Conservation (phyloP, 1,284 basidiomycete genomes). For the Cutaneotrichosporon dermatis region DNA sequence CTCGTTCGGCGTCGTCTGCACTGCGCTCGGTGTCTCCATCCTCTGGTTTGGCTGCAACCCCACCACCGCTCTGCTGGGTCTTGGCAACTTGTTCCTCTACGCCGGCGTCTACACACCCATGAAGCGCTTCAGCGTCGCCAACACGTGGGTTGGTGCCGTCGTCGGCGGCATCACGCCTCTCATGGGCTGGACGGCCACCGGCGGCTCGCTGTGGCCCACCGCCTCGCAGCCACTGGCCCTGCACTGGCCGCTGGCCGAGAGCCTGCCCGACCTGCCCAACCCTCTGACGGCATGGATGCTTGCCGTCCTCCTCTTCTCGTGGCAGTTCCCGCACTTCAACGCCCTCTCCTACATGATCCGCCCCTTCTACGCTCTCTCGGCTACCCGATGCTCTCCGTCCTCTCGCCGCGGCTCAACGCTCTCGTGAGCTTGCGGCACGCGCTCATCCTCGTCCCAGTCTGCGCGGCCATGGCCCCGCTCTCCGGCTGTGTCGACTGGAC, state of each 20-base stretch:
- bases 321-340: constrained; percentile 99
- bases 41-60: constrained; percentile 85
- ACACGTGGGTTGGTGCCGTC: constrained; percentile 92
- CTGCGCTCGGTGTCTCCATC: constrained; percentile 69
- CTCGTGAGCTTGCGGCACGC: constrained; percentile 82
- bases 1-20: constrained; percentile 70
- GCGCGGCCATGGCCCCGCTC: constrained; percentile 73
- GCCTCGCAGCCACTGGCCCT: constrained; percentile 54
- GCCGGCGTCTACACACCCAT: constrained; percentile 88
- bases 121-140: constrained; percentile 82
- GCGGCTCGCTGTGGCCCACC: constrained; percentile 69
- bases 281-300: constrained; percentile 71
- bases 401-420: constrained; percentile 75
- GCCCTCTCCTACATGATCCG: constrained; percentile 82
- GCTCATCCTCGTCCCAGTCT: constrained; percentile 71
- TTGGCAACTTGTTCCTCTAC: constrained; percentile 83
- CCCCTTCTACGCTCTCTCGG: constrained; percentile 89
- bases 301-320: constrained; percentile 80
- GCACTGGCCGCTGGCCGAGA: constrained; percentile 29
- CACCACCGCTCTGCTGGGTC: constrained; percentile 76
- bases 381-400: constrained; percentile 86
- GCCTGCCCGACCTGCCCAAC: constrained; percentile 50
- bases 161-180: constrained; percentile 91
- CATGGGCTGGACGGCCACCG: constrained; percentile 98
- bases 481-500: constrained; percentile 82